Percentiles rank a stretch among this genome's conserved stretches.
Conservation (phyloP, 371 early-diverging fungal species). For the Nematocida minor region DNA sequence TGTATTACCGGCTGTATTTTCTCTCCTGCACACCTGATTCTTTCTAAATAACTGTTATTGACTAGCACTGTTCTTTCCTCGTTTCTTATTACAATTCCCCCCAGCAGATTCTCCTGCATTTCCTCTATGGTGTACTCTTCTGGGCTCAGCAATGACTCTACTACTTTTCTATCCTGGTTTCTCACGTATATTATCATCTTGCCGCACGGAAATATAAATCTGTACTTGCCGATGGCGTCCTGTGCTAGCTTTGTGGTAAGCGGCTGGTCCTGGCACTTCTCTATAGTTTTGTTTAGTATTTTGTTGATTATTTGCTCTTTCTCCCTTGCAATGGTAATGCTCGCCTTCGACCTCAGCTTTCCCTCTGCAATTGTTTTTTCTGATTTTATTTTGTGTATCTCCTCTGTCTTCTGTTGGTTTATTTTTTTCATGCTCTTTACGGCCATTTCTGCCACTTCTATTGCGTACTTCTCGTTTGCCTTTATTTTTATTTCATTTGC, state of each 20-base stretch:
- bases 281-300: constrained; percentile 27
- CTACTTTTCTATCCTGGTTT: constrained; percentile 41
- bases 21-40: constrained; percentile 47
- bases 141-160: background rate
- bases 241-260: constrained; percentile 37
- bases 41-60: constrained; percentile 60
- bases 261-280: background rate
- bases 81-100: constrained; percentile 59
- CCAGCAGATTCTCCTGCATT: constrained; percentile 48
- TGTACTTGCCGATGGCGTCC: constrained; percentile 46
- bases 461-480: constrained; percentile 60
- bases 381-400: constrained; percentile 49
- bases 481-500: constrained; percentile 62
- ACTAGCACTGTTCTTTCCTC: constrained; percentile 53
- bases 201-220: constrained; percentile 38
- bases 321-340: constrained; percentile 18
- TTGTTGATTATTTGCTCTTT: constrained; percentile 52
- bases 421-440: constrained; percentile 46
- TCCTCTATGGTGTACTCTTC: constrained; percentile 23
- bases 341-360: constrained; percentile 47
- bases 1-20: constrained; percentile 43
- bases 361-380: constrained; percentile 48
- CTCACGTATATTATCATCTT: constrained; percentile 53
- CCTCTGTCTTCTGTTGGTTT: constrained; percentile 46
- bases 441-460: constrained; percentile 55